Base-by-base conservation (phyloP, 352 stramenopile genomes). In the Lagenidium sp. region DNA sequence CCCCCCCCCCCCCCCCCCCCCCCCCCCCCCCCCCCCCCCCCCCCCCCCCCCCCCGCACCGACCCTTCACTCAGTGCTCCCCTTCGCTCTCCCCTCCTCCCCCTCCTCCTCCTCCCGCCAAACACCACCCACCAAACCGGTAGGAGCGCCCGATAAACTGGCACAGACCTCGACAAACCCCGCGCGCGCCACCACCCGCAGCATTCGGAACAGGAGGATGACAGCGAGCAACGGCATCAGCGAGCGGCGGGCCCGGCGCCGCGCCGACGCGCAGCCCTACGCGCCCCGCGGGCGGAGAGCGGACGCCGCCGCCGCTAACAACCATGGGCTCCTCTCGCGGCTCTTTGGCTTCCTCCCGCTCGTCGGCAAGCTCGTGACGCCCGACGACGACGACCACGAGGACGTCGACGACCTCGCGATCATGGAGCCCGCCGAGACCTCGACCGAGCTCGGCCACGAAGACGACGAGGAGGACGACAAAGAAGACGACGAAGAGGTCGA, bases 271-370 rank as follows among this genome's bases (percentile, higher is more conserved):
- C 47, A 57, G 44, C 55, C 55, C 4, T 64, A 64, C 37, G 49
- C 41, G 21, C 41, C 29, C 3, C 53, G 47, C 4, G 61, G 59
- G 34, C 45, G 45, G 1, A 42, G 42, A 19, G 48, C 41, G n/a
- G 18, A 42, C 36, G 8, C 22, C 32, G 15, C 10, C 45, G 37
- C 25, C 26, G 44, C 38, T 16, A 21, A 20, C 23, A 26, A 28
- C 35, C 55, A 63, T 5, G 50, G 57, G 3, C 51, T 85, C 24
- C 80, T 85, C 23, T 66, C 72, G 12, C 73, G 73, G 1, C 43
- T 85, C 5, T 65, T 82, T 22, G 82, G 73, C 34, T 78, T 73
- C 41, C 55, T 89, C n/a, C 76, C 76, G 30, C 54, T 88, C 4
- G 63, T 85, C 12, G 65, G 60, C 26, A 77, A 79, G 36, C 36